Evolutionary conservation across 352 stramenopile genomes (phyloP).

Genomic region (Globisporangium middletonii): DNA sequence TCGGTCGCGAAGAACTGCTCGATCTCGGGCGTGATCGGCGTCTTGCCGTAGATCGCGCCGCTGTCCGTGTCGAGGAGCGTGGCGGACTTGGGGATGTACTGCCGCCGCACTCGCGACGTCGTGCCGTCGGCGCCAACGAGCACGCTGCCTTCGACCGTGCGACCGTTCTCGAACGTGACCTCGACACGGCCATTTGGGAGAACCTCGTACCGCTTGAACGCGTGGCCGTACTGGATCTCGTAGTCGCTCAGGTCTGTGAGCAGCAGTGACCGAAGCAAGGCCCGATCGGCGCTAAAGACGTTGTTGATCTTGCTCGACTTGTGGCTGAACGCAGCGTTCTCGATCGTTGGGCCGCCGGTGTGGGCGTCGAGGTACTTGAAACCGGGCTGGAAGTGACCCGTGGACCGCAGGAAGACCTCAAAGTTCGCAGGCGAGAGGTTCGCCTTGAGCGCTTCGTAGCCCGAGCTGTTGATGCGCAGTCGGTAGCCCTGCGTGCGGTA

Average conservation of each 20-base stretch:
- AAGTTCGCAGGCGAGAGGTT: slow-evolving; percentile 39
- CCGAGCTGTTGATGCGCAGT: slow-evolving; percentile 48
- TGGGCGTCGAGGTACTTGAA: slow-evolving; percentile 47
- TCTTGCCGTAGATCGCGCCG: slow-evolving; percentile 67
- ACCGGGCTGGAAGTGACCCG: slow-evolving; percentile 41
- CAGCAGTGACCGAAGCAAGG: slow-evolving; percentile 34
- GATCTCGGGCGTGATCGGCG: slow-evolving; percentile 38
- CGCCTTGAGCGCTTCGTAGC: slow-evolving; percentile 51
- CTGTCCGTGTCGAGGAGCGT: slow-evolving; percentile 57
- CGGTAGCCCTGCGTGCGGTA: slow-evolving; percentile 59
- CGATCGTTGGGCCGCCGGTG: slow-evolving; percentile 10
- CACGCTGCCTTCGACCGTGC: slow-evolving; percentile 33
- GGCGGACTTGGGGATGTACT: slow-evolving; percentile 40
- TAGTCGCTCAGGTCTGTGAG: slow-evolving; percentile 43
- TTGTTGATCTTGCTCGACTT: slow-evolving; percentile 11
- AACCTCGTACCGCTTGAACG: slow-evolving; percentile 41
- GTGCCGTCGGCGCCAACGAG: slow-evolving; percentile 54
- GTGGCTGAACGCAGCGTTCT: slow-evolving; percentile 8
- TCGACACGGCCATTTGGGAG: slow-evolving; percentile 41
- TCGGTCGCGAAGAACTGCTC: slow-evolving; percentile 37
- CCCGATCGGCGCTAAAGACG: slow-evolving; percentile 43
- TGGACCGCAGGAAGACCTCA: slow-evolving; percentile 50
- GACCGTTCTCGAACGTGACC: slow-evolving; percentile 49
- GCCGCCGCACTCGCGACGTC: slow-evolving; percentile 46
- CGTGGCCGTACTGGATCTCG: slow-evolving; percentile 52